Evolutionary conservation across 148 eudicot species (phyloP).

Genomic region (Camellia sinensis): DNA sequence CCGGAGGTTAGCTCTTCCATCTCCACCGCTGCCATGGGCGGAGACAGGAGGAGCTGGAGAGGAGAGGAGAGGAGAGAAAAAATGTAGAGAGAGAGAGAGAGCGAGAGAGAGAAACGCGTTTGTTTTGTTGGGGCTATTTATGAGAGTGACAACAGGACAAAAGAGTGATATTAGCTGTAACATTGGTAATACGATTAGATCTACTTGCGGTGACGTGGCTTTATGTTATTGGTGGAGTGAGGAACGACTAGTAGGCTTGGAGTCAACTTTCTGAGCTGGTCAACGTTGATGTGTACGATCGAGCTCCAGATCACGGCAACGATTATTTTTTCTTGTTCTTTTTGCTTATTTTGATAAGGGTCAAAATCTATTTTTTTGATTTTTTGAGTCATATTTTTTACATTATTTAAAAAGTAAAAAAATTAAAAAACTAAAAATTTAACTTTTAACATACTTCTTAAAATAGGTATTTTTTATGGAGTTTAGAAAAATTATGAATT

Average conservation of each 20-base stretch:
- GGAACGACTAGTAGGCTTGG: background rate
- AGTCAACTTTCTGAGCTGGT: background rate
- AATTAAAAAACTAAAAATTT: too few relatives aligned
- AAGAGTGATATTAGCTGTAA: background rate
- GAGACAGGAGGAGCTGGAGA: conserved; percentile 7
- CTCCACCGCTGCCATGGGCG: conserved; percentile 35
- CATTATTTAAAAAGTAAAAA: too few relatives aligned
- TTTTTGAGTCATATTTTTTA: too few relatives aligned
- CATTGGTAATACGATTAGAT: background rate
- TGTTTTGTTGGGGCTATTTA: too few relatives aligned
- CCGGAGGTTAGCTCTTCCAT: conserved; percentile 92
- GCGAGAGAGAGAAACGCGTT: background rate
- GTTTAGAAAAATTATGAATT: too few relatives aligned
- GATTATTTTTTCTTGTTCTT: too few relatives aligned
- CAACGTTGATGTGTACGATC: background rate
- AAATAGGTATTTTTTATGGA: too few relatives aligned
- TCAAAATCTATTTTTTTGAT: too few relatives aligned
- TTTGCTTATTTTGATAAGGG: too few relatives aligned
- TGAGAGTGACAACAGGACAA: background rate
- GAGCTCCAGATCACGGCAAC: too few relatives aligned
- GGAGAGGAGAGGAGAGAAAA: background rate
- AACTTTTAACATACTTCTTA: too few relatives aligned
- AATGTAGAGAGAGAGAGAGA: background rate
- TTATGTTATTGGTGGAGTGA: background rate
- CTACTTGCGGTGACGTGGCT: background rate